Conservation (phyloP, 2,329 filamentous ascomycete species). For the Elsinoe necatrix region DNA sequence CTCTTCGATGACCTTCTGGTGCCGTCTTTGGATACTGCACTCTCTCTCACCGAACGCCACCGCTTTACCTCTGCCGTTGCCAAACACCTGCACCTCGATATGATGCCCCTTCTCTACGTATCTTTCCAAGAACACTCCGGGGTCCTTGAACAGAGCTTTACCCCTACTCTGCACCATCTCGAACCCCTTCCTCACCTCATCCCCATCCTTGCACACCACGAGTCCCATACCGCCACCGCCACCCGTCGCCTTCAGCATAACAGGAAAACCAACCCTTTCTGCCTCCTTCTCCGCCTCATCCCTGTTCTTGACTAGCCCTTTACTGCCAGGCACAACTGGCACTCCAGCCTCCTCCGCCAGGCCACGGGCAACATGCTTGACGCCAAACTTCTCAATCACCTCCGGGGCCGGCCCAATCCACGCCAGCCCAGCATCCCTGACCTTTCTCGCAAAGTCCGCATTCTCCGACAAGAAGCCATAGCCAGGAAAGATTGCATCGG, state of each 20-base stretch:
- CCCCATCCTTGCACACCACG: slow-evolving; percentile 60
- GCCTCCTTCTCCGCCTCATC: slow-evolving; percentile 41
- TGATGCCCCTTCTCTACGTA: slow-evolving; percentile 74
- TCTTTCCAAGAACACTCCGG: slow-evolving; percentile 76
- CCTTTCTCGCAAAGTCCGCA: slow-evolving; percentile 49
- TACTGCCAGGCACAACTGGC: slow-evolving; percentile 48
- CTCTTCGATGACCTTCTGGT: slow-evolving; percentile 89
- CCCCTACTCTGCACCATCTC: slow-evolving; percentile 61
- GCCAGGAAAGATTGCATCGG: slow-evolving; percentile 55
- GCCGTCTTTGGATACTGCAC: slow-evolving; percentile 76
- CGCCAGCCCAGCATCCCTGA: slow-evolving; percentile 46
- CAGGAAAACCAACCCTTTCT: slow-evolving; percentile 42
- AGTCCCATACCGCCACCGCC: slow-evolving; percentile 76
- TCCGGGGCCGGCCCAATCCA: slow-evolving; percentile 52
- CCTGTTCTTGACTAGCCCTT: slow-evolving; percentile 40
- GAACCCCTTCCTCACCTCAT: slow-evolving; percentile 59
- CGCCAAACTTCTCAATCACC: slow-evolving; percentile 48
- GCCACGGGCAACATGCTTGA: slow-evolving; percentile 50
- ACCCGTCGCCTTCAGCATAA: slow-evolving; percentile 49
- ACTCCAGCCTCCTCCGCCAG: slow-evolving; percentile 46
- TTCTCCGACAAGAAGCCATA: slow-evolving; percentile 62
- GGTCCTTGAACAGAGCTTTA: slow-evolving; percentile 69
- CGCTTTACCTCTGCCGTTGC: slow-evolving; percentile 68
- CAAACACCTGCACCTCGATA: slow-evolving; percentile 86
- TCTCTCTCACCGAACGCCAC: slow-evolving; percentile 82